Evolutionary conservation across 129 eudicot genomes (phyloP).

Genomic region (Arctium lappa): DNA sequence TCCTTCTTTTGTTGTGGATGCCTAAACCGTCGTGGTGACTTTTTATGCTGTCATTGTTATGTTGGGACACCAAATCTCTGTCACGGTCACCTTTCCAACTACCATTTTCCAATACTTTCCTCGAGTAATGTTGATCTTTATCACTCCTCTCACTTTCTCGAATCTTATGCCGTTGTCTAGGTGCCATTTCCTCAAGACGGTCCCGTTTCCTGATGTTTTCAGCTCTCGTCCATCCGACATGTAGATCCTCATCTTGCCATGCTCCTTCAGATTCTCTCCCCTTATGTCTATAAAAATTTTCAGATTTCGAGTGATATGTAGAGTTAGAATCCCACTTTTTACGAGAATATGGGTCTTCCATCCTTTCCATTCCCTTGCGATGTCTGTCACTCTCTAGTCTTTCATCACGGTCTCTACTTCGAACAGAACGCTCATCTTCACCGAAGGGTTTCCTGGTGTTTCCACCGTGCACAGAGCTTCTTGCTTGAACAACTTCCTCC

Average conservation of each 20-base stretch:
- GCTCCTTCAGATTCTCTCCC: slow-evolving; percentile 69
- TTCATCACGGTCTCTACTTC: slow-evolving; percentile 52
- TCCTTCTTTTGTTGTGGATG: slow-evolving; percentile 53
- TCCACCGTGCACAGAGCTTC: slow-evolving; percentile 41
- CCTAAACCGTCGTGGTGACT: slow-evolving; percentile 45
- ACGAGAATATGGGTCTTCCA: slow-evolving; percentile 58
- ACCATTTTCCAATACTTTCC: slow-evolving; percentile 60
- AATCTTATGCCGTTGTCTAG: slow-evolving; percentile 55
- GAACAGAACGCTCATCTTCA: slow-evolving; percentile 40
- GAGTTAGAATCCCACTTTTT: slow-evolving; percentile 60
- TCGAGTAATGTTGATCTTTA: slow-evolving; percentile 51
- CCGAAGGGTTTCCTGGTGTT: slow-evolving; percentile 36
- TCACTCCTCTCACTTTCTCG: slow-evolving; percentile 64
- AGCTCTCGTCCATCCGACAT: slow-evolving; percentile 44
- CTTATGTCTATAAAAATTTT: slow-evolving; percentile 52
- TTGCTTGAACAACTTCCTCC: slow-evolving; percentile 65
- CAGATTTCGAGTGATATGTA: slow-evolving; percentile 45
- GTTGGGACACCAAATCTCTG: slow-evolving; percentile 45
- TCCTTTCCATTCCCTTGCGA: slow-evolving; percentile 41
- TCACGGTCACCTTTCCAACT: slow-evolving; percentile 63
- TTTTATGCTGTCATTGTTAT: slow-evolving; percentile 44
- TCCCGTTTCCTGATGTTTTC: slow-evolving; percentile 66
- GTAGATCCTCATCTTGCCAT: slow-evolving; percentile 56
- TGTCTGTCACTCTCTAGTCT: slow-evolving; percentile 49
- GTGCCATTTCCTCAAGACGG: slow-evolving; percentile 47